Percentiles rank a stretch among this genome's conserved stretches.
Evolutionary conservation across 75 land plant genomes (phyloP).

Genomic region (Chamaecyparis obtusa): DNA sequence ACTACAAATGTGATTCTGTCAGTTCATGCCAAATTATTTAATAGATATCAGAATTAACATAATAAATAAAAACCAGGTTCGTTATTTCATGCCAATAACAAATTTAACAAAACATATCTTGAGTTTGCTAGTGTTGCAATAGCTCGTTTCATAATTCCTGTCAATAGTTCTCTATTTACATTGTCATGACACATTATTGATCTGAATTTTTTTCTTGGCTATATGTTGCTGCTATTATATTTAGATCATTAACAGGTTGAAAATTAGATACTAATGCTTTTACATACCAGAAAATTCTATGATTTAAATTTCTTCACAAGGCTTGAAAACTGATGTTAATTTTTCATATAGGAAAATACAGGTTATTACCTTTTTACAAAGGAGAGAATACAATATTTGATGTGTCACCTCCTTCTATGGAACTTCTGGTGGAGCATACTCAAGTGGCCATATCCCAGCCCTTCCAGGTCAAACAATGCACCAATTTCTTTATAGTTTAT

Average conservation of each 20-base stretch:
- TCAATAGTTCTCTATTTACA: too few species aligned
- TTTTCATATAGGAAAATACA: conserved; percentile 57
- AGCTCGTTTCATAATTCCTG: not conserved
- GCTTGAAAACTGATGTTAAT: not conserved
- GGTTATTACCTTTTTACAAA: conserved; percentile 81
- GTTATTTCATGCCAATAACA: not conserved
- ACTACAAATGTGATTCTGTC: not conserved
- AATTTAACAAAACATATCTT: too few species aligned
- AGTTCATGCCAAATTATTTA: not conserved
- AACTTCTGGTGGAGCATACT: conserved; percentile 66
- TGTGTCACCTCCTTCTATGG: conserved; percentile 82
- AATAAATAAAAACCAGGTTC: too few species aligned
- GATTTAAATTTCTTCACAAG: not conserved
- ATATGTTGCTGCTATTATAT: not conserved
- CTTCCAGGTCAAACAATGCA: conserved; percentile 64
- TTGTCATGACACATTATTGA: too few species aligned
- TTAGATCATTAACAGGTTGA: not conserved
- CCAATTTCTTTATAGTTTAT: not conserved
- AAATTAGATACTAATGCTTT: not conserved
- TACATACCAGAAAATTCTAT: not conserved
- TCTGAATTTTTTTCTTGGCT: not conserved
- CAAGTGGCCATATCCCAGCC: conserved; percentile 62
- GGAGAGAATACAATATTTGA: conserved; percentile 97
- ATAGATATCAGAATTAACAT: not conserved
- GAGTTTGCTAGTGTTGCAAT: not conserved